Evolutionary conservation across 2,329 filamentous ascomycete genomes (phyloP), one percentile per base, ranked within the genome.

Genomic region (Ceratocystis alfenasii): DNA sequence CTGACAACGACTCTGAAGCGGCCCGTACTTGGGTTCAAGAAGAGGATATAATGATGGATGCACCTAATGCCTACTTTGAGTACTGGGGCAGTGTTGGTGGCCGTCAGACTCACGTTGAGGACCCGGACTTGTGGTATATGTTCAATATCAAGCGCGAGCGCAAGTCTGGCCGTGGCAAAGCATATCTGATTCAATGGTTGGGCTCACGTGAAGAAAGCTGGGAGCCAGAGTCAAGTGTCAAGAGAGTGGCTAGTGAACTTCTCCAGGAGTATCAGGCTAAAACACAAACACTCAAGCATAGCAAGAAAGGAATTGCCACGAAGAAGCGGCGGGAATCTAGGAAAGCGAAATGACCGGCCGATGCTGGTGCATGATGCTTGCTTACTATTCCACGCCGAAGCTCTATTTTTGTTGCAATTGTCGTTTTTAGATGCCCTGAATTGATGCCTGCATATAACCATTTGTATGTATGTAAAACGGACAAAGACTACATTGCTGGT

Each of bases 61-160:
- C 63, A 5, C 48, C 66, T 7, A n/a, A 46, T 6, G 55, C 50
- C 4, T 68, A 68, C 33, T 68, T 68, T 17, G 25, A 44, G 10
- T 68, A 68, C 15, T 68, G 66, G 66, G n/a, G 25, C 3, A 59
- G 25, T 22, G 64, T 68, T 33, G 57, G 57, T 28, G 66, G 66
- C 4, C 66, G 66, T 3, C 50, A 68, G 50, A 63, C 28, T 10
- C 60, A 65, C 28, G 63, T 68, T 20, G 66, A 63, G 7, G 59
- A 68, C 46, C 66, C 66, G 2, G 50, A 65, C 20, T 25, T 68
- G 36, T 68, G 66, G 66, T 68, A 63, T 20, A 68, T 68, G 66
- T 68, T 68, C 30, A 60, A 59, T 2, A 62, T 68, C 17, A 48
- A 65, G 20, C 60, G 66, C n/a, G 59, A 62, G 20, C 59, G 63